Conservation (phyloP, 345 rosid genomes). For the Combretum micranthum region DNA sequence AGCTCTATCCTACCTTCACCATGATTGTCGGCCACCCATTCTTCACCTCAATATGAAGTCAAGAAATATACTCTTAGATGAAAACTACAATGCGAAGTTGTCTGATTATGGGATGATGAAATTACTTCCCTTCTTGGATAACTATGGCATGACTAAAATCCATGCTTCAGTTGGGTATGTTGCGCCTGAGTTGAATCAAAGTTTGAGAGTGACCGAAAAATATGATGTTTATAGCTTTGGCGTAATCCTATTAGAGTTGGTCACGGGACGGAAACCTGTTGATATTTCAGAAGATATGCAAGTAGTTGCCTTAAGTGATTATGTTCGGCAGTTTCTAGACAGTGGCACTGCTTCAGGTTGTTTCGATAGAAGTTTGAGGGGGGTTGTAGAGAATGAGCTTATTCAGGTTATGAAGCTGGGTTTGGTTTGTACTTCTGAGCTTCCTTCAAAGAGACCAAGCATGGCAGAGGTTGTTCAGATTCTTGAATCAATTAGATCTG, state of each 20-base stretch:
- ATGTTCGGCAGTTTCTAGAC: conserved; percentile 68
- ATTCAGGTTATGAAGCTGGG: conserved; percentile 94
- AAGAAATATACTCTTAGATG: conserved; percentile 75
- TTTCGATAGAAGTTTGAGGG: conserved; percentile 67
- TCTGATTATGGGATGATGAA: conserved; percentile 83
- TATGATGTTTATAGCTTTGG: conserved; percentile 92
- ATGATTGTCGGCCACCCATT: conserved; percentile 81
- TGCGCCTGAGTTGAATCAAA: conserved; percentile 93
- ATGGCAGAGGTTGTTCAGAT: conserved; percentile 97
- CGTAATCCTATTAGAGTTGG: conserved; percentile 86
- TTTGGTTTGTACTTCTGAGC: conserved; percentile 66
- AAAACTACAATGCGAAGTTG: conserved; percentile 62
- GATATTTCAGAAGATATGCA: conserved; percentile 57
- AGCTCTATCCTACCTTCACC: conserved; percentile 87
- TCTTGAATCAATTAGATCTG: conserved; percentile 85
- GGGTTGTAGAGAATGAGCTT: conserved; percentile 78
- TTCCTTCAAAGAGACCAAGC: conserved; percentile 82
- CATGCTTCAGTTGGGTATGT: conserved; percentile 94
- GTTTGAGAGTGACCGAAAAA: conserved; percentile 70
- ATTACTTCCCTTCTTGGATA: conserved; percentile 77
- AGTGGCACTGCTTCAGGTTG: conserved; percentile 77
- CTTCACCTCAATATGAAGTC: conserved; percentile 93
- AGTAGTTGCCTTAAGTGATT: conserved; percentile 71
- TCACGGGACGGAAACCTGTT: conserved; percentile 89
- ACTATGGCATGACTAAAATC: conserved; percentile 57